Base-by-base conservation (phyloP, 768 basidiomycete species). In the Pholiota conissans region DNA sequence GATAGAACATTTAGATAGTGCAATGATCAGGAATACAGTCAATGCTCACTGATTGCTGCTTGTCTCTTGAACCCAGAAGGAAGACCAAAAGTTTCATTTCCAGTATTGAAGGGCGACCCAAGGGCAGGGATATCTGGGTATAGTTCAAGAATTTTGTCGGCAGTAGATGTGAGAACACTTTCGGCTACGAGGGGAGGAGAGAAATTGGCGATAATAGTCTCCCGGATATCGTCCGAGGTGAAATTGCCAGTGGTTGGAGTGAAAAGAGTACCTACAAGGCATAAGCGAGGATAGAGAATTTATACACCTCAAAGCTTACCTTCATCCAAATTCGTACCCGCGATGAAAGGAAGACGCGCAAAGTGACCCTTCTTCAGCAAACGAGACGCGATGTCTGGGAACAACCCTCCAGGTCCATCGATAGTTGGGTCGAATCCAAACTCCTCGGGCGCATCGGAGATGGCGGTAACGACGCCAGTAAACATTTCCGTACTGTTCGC, bases 41-140 rank as follows among this genome's bases (percentile, higher is more conserved):
- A 29, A 27, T n/a, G 50, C 53, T 28, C 29, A 73, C 75, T 47
- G 20, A 77, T 50, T 0, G 71, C 64, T 3, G 75, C 61, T 26
- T 58, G 63, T 4, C 73, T 71, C 57, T 76, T 73, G 63, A 65
- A 76, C 16, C 64, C 61, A 49, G 63, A 57, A 18, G 66, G 60
- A 11, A 76, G 61, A 0, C 79, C 79, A 58, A 80, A 81, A 0
- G 78, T 77, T 22, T 77, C 62, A 57, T 74, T 71, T 5, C 80
- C 79, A 2, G 80, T 82, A 11, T 69, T 70, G 59, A 74, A 83
- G 0, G 81, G 81, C 0, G 77, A 76, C 2, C 81, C 81, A 28
- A 70, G 57, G 13, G 76, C 65, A 20, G 80, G 75, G 32, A 68
- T 64, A 54, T 78, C 67, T 0, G 79, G 79, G 61, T 82, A 82